These are phyloP conservation scores for Glaciozyma martinii DNA, from an alignment of 768 basidiomycete genomes.

Conservation along the genomic window DNA sequence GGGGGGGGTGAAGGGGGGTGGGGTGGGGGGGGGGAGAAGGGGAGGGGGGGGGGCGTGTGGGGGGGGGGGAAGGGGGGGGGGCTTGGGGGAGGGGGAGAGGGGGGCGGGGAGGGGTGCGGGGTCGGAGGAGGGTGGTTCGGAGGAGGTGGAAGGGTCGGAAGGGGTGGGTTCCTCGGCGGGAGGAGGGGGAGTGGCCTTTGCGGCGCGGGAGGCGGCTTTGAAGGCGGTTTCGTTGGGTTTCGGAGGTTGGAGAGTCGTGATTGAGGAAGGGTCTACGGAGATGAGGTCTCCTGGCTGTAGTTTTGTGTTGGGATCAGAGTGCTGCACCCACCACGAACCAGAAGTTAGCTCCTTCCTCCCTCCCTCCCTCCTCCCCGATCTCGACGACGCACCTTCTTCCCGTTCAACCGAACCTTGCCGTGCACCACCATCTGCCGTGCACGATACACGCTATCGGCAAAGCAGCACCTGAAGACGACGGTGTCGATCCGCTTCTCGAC, in stretches of 20 bases:
- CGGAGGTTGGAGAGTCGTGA: conserved; percentile 42
- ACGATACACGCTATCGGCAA: conserved; percentile 79
- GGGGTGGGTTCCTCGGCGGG: background rate
- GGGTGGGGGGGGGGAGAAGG: conserved; percentile 90
- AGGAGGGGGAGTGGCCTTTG: conserved; percentile 15
- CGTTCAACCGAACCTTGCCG: conserved; percentile 80
- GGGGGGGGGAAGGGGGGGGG: conserved; percentile 67
- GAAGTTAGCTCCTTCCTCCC: conserved; percentile 2
- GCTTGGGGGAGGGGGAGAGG: conserved; percentile 3
- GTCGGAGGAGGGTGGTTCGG: conserved; percentile 10
- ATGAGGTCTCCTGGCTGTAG: conserved; percentile 92
- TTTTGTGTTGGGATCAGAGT: conserved; percentile 72
- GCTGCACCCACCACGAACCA: conserved; percentile 44
- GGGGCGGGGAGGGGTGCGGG: no score
- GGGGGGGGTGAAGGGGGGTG: no score
- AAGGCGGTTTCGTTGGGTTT: conserved; percentile 34
- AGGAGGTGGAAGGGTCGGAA: background rate
- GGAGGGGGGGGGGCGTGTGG: conserved; percentile 76
- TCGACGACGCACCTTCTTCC: conserved; percentile 58
- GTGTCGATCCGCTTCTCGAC: conserved; percentile 92
- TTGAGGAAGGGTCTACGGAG: conserved; percentile 70
- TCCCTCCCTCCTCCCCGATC: background rate
- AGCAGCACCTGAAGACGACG: conserved; percentile 78
- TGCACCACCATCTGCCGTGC: conserved; percentile 78
- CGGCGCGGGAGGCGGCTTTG: conserved; percentile 22